These are phyloP conservation scores for Yamadazyma triangularis DNA, from an alignment of 1,139 yeast genomes.

Conservation along the genomic window DNA sequence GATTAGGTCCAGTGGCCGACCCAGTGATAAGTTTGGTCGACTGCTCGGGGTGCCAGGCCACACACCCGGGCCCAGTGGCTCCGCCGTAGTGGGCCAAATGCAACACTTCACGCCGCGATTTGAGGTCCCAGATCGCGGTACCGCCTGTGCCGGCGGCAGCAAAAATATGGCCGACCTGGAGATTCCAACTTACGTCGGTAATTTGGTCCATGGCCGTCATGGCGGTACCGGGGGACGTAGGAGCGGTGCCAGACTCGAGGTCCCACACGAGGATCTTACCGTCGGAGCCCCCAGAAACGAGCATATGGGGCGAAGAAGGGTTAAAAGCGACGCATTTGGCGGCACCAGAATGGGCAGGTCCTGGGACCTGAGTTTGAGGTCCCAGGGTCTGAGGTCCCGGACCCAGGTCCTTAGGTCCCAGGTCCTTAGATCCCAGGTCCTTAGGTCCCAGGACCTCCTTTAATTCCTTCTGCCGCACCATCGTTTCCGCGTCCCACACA, in stretches of 20 bases:
- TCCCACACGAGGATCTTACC: constrained; percentile 94
- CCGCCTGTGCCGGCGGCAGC: constrained; percentile 87
- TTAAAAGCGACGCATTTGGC: constrained; percentile 77
- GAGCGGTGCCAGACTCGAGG: constrained; percentile 52
- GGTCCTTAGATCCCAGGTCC: too few species aligned
- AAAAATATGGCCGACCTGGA: constrained; percentile 76
- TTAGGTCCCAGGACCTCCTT: constrained; percentile 41
- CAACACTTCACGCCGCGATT: constrained; percentile 80
- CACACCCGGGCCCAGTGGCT: constrained; percentile 63
- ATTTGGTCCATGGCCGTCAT: constrained; percentile 82
- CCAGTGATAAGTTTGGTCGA: constrained; percentile 88
- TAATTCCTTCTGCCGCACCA: constrained; percentile 36
- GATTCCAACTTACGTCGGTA: constrained; percentile 86
- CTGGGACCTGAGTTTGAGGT: too few species aligned
- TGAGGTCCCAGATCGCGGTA: constrained; percentile 92
- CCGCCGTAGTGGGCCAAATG: constrained; percentile 68
- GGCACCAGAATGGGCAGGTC: constrained; percentile 63
- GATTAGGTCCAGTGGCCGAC: constrained; percentile 80
- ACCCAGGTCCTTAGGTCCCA: too few species aligned
- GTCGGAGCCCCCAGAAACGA: constrained; percentile 83
- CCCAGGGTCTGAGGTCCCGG: too few species aligned
- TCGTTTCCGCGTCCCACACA: constrained; percentile 61
- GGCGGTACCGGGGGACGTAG: constrained; percentile 72
- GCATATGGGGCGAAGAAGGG: constrained; percentile 62
- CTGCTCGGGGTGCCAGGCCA: constrained; percentile 81